A percentile compares a stretch with the other conserved stretches of the same genome.
These are phyloP conservation scores for Plectranthus barbatus DNA, from an alignment of 257 asterid species.

Conservation along the genomic window DNA sequence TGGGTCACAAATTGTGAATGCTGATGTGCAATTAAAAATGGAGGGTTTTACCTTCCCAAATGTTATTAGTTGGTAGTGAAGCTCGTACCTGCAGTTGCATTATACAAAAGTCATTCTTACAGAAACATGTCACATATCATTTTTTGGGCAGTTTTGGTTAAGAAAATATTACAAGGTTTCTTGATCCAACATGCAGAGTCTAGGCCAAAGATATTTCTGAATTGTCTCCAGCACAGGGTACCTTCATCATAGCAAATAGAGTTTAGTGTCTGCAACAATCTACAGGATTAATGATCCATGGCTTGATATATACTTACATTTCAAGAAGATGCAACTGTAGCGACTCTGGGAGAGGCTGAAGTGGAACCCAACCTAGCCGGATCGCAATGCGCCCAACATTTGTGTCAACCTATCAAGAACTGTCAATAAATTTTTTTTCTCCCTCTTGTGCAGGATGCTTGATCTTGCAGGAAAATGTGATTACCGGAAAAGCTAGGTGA, in stretches of 20 bases:
- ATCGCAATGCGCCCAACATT: constrained; percentile 87
- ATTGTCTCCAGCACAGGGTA: constrained; percentile 72
- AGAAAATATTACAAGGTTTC: constrained; percentile 52
- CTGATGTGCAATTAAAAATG: constrained; percentile 1
- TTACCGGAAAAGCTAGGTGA: constrained; percentile 82
- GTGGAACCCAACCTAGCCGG: constrained; percentile 92
- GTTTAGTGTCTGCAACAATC: constrained; percentile 8
- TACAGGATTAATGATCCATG: background rate
- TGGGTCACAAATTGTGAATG: background rate
- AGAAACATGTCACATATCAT: constrained; percentile 10
- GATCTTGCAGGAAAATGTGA: constrained; percentile 17
- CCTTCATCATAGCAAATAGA: constrained; percentile 28
- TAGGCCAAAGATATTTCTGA: constrained; percentile 86
- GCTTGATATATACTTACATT: constrained; percentile 38
- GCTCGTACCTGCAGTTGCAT: constrained; percentile 61
- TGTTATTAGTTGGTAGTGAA: constrained; percentile 84
- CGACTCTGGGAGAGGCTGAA: constrained; percentile 83
- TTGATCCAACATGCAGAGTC: constrained; percentile 82
- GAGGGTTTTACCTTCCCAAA: constrained; percentile 64
- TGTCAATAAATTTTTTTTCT: constrained; percentile 11
- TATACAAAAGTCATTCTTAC: constrained; percentile 24
- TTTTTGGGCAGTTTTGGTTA: constrained; percentile 1
- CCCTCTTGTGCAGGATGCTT: background rate
- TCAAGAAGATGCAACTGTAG: constrained; percentile 83
- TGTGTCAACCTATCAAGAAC: constrained; percentile 67